phyloP scores from a whole-genome alignment of 495 filamentous ascomycete genomes.

The Aspergillus saccharolyticus region DNA sequence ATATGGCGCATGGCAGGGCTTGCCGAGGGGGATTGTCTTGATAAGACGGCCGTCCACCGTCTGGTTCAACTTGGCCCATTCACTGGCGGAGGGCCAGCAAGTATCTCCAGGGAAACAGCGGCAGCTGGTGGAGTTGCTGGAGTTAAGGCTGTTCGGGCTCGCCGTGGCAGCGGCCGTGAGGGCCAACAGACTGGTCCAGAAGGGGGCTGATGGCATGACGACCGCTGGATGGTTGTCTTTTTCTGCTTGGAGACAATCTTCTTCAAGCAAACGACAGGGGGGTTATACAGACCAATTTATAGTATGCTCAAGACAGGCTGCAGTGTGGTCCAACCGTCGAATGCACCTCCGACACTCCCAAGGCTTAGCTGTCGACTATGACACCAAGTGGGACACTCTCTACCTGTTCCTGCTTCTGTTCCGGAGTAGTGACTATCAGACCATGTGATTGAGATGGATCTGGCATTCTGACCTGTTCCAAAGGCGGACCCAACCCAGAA shows the following conservation, averaged over 20 bases:
- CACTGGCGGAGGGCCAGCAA: slow-evolving; percentile 40
- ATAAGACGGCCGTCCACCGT: slow-evolving; percentile 41
- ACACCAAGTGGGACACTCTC: background rate
- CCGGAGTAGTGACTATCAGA: background rate
- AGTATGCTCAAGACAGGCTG: background rate
- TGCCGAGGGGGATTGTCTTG: slow-evolving; percentile 39
- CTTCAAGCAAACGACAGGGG: background rate
- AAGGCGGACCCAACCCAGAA: too few relatives aligned
- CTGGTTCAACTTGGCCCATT: slow-evolving; percentile 42
- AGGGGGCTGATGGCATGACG: background rate
- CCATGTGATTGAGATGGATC: too few relatives aligned
- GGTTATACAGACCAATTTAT: background rate
- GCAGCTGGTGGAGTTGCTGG: slow-evolving; percentile 14
- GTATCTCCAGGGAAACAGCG: slow-evolving; percentile 35
- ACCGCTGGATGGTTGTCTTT: background rate
- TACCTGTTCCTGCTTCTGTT: too few relatives aligned
- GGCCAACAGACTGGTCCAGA: slow-evolving; percentile 8
- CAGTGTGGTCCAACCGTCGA: too few relatives aligned
- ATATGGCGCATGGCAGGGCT: slow-evolving; percentile 40
- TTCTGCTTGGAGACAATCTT: background rate
- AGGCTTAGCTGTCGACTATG: background rate
- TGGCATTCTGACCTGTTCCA: too few relatives aligned
- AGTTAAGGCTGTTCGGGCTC: background rate
- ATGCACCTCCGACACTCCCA: too few relatives aligned
- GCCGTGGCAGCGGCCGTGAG: background rate